Evolutionary conservation across 176 grass and related monocot genomes (phyloP), one percentile per base, ranked within the genome.

Genomic region (Lolium multiflorum): DNA sequence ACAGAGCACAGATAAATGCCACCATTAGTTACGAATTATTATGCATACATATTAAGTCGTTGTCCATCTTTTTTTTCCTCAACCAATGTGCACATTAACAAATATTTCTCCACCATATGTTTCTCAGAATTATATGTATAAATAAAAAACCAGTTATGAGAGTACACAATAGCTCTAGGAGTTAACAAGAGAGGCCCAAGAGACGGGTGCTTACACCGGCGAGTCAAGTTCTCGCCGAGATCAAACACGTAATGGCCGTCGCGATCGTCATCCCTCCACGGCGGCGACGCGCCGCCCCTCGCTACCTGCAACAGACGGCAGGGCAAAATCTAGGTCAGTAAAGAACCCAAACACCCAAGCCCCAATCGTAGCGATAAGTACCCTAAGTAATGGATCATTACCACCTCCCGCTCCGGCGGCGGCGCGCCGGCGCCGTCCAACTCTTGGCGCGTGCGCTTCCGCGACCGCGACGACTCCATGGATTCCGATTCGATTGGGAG

Each of bases 171-270:
- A 25, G 71, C 22, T 85, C 49, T 22, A 77, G 81, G 47, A 86
- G 44, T 47, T 11, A 89, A 48, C 55, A 39, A 70, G 35, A n/a
- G n/a, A 87, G 52, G 64, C n/a, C 5, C 11, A 70, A 50, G 72
- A 35, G 35, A 49, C 4, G 14, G 71, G 77, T 25, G 65, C 93
- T 87, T 86, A 98, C 96, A 98, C 88, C 93, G 91, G n/a, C 89
- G 91, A 49, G 91, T 89, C 76, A 98, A 92, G 81, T 98, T 98
- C 81, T 98, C 96, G 78, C 96, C 96, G 35, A 98, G 93, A 79
- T 95, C 89, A 81, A 95, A 98, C 24, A 95, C 89, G 80, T 93
- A 98, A 81, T 98, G 96, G 7, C 96, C 96, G 65, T 95, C 93
- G 18, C 91, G 93, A 71, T 98, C 93, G 31, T 92, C 96, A 20